Percentiles rank a stretch among this genome's conserved stretches.
Conservation (phyloP, 2,329 filamentous ascomycete genomes). For the Epichloe gansuensis region DNA sequence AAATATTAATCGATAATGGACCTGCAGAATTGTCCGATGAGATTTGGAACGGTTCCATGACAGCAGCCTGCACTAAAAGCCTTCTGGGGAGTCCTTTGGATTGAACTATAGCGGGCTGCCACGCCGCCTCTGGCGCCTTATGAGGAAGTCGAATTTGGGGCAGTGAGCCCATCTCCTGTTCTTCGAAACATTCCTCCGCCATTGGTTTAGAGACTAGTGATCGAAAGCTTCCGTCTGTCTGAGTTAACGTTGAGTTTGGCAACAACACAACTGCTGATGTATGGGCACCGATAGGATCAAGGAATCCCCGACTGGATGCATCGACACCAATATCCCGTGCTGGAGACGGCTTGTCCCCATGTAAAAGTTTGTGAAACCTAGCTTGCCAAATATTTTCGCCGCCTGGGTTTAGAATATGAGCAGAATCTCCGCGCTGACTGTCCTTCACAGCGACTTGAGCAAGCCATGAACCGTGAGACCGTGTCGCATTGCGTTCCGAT, state of each 20-base stretch:
- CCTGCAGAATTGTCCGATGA: conserved; percentile 20
- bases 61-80: conserved; percentile 29
- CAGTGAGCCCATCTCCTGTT: conserved; percentile 69
- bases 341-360: conserved; percentile 48
- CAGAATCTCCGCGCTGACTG: conserved; percentile 12
- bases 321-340: conserved; percentile 50
- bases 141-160: conserved; percentile 56
- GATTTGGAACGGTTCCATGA: conserved; percentile 24
- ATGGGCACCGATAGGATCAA: conserved; percentile 39
- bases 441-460: conserved; percentile 21
- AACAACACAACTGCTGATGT: conserved; percentile 59
- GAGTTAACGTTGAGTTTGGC: conserved; percentile 21
- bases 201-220: conserved; percentile 51
- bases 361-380: conserved; percentile 67
- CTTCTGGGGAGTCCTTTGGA: conserved; percentile 41
- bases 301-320: conserved; percentile 52
- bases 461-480: conserved; percentile 22
- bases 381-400: conserved; percentile 57
- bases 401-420: conserved; percentile 9
- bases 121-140: conserved; percentile 47
- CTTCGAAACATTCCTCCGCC: conserved; percentile 69
- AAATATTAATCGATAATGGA: conserved; percentile 25
- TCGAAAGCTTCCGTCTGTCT: conserved; percentile 25
- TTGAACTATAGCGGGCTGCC: conserved; percentile 43
- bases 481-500: conserved; percentile 13